Evolutionary conservation across 352 stramenopile species (phyloP), one percentile per base, ranked within the genome.

Genomic region (Phytophthora pluvialis): DNA sequence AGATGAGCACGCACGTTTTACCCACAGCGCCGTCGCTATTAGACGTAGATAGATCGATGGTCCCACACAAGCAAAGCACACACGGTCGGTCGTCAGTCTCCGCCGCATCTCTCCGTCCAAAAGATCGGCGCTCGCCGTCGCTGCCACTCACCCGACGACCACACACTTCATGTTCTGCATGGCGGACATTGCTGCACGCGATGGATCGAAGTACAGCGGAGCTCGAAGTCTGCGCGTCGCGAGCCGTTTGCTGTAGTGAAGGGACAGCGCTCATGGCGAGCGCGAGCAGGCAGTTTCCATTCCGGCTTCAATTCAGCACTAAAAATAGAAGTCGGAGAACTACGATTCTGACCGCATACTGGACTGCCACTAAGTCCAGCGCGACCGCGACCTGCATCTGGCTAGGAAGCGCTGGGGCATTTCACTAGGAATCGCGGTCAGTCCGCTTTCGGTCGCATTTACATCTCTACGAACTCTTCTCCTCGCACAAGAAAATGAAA

Each of bases 91-190:
- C 39, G 39, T 56, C 18, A 80, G 57, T 25, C 25, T 39, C 46
- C 8, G 7, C 26, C 16, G 11, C 12, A 42, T 21, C 21, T 21
- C 21, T 21, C 2, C 21, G 21, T 21, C 25, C 48, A 60, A 62
- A 32, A 47, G 32, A 32, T 60, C 38, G 4, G n/a, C 55, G 12
- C 13, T 16, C 15, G 9, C 13, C 26, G 7, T 43, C 1, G 7
- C 26, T 32, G 16, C 2, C 13, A 90, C 80, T 57, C 55, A 93
- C 82, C 86, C 89, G 38, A 95, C 89, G 49, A 97, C 85, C 45
- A 98, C 93, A 70, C 93, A 98, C 77, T 98, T 98, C 82, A 98
- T 98, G 80, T 97, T 98, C 81, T 98, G 93, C 91, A 98, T 98
- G 51, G 64, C 56, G 28, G 66, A 75, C 70, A 78, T 78, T 59